A percentile compares a stretch with the other conserved stretches of the same genome.
Evolutionary conservation across 2,329 filamentous ascomycete genomes (phyloP).

Genomic region (Aspergillus sp.): DNA sequence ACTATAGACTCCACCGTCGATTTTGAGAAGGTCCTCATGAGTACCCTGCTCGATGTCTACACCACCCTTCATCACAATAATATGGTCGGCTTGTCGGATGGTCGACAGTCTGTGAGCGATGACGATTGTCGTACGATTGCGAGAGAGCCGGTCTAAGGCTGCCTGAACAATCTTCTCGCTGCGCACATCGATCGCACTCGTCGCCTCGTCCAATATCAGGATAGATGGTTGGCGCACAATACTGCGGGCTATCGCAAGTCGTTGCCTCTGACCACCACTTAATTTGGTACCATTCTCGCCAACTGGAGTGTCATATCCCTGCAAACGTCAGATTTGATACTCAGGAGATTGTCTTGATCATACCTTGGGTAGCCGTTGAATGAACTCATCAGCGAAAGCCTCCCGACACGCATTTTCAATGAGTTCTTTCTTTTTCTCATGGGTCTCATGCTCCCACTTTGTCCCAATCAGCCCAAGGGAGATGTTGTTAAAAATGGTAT

Average conservation of each 20-base stretch:
- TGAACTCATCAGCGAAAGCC: slow-evolving; percentile 70
- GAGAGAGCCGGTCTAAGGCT: slow-evolving; percentile 57
- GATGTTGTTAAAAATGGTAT: slow-evolving; percentile 65
- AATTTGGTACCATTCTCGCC: slow-evolving; percentile 77
- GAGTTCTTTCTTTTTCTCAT: slow-evolving; percentile 47
- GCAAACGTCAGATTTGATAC: neutral
- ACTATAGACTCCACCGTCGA: slow-evolving; percentile 64
- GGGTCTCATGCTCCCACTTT: slow-evolving; percentile 36
- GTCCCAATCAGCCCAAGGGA: slow-evolving; percentile 55
- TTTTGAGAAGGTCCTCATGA: slow-evolving; percentile 68
- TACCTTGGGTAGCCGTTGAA: slow-evolving; percentile 58
- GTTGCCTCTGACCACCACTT: slow-evolving; percentile 82
- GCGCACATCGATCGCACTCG: slow-evolving; percentile 63
- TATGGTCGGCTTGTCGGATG: slow-evolving; percentile 74
- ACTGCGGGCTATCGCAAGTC: slow-evolving; percentile 72
- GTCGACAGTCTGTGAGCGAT: slow-evolving; percentile 75
- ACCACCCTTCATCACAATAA: slow-evolving; percentile 73
- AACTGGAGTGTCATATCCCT: slow-evolving; percentile 72
- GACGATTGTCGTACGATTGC: slow-evolving; percentile 70
- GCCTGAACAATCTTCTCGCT: slow-evolving; percentile 58
- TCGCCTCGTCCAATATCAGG: slow-evolving; percentile 75
- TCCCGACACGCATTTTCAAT: slow-evolving; percentile 66
- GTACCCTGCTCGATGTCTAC: slow-evolving; percentile 72
- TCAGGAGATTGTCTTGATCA: neutral
- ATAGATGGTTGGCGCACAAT: slow-evolving; percentile 68